phyloP scores from a whole-genome alignment of 768 basidiomycete genomes.

The Sporobolomyces roseus region DNA sequence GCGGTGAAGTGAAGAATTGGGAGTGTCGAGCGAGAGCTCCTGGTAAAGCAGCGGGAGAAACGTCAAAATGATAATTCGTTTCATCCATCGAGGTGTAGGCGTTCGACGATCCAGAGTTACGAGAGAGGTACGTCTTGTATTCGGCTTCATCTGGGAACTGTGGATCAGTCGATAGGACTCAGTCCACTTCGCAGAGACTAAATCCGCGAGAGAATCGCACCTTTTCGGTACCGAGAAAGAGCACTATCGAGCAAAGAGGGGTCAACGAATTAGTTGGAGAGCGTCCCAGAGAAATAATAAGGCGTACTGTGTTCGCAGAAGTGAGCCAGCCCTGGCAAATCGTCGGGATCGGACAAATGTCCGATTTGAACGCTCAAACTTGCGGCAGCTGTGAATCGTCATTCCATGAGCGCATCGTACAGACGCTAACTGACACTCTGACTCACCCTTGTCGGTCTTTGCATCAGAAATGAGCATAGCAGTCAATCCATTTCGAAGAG shows the following conservation, averaged over 20 bases:
- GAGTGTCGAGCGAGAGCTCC: slow-evolving; percentile 48
- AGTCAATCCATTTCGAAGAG: slow-evolving; percentile 49
- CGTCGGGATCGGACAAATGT: slow-evolving; percentile 50
- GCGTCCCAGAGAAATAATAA: neutral
- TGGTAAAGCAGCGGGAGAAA: slow-evolving; percentile 10
- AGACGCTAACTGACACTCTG: too few species aligned
- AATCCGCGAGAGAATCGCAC: neutral
- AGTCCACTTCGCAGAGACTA: too few species aligned
- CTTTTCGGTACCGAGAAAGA: slow-evolving; percentile 40
- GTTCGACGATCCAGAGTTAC: slow-evolving; percentile 30
- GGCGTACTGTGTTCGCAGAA: slow-evolving; percentile 46
- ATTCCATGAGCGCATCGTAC: neutral
- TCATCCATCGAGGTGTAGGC: slow-evolving; percentile 34
- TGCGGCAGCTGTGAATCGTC: slow-evolving; percentile 44
- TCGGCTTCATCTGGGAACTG: slow-evolving; percentile 32
- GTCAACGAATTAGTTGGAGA: neutral
- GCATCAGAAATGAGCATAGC: slow-evolving; percentile 49
- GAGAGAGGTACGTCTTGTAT: slow-evolving; percentile 35
- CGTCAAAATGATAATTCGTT: slow-evolving; percentile 37
- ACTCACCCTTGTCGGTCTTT: slow-evolving; percentile 48
- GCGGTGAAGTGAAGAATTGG: slow-evolving; percentile 84
- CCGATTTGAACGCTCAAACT: slow-evolving; percentile 51
- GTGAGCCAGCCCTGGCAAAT: slow-evolving; percentile 50
- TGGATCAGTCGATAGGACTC: neutral
- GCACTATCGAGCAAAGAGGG: slow-evolving; percentile 4